Conservation (phyloP, 2,329 filamentous ascomycete species). For the Coleophoma cylindrospora region DNA sequence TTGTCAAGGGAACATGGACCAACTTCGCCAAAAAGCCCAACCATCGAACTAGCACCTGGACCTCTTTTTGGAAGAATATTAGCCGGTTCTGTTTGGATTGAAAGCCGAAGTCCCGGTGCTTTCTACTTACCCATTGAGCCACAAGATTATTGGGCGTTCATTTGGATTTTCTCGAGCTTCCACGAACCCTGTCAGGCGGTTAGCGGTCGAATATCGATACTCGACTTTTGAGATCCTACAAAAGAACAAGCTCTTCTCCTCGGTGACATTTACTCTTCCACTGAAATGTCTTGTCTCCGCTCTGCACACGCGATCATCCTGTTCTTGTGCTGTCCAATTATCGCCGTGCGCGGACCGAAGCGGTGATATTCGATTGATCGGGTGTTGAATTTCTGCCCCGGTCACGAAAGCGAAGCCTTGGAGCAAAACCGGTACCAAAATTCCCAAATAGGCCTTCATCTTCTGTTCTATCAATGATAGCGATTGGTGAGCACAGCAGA, state of each 20-base stretch:
- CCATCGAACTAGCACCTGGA: background rate
- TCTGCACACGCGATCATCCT: background rate
- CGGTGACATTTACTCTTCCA: background rate
- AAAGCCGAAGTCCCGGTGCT: too few relatives aligned
- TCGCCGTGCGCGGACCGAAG: background rate
- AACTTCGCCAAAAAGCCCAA: background rate
- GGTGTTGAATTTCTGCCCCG: too few relatives aligned
- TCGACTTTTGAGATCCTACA: background rate
- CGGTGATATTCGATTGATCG: too few relatives aligned
- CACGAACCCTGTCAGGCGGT: background rate
- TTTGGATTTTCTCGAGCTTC: background rate
- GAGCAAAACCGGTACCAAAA: too few relatives aligned
- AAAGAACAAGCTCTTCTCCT: background rate
- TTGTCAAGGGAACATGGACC: background rate
- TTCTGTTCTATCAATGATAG: too few relatives aligned
- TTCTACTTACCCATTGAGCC: background rate
- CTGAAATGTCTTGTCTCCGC: background rate
- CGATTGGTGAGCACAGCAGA: too few relatives aligned
- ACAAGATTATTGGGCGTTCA: background rate
- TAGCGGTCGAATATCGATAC: too few relatives aligned
- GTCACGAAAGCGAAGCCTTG: too few relatives aligned
- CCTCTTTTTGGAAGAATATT: background rate
- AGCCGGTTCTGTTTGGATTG: background rate
- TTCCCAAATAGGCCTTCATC: too few relatives aligned
- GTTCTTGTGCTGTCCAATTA: background rate